Evolutionary conservation across 495 filamentous ascomycete genomes (phyloP), one percentile per base, ranked within the genome.

Genomic region (Tuber borchii): DNA sequence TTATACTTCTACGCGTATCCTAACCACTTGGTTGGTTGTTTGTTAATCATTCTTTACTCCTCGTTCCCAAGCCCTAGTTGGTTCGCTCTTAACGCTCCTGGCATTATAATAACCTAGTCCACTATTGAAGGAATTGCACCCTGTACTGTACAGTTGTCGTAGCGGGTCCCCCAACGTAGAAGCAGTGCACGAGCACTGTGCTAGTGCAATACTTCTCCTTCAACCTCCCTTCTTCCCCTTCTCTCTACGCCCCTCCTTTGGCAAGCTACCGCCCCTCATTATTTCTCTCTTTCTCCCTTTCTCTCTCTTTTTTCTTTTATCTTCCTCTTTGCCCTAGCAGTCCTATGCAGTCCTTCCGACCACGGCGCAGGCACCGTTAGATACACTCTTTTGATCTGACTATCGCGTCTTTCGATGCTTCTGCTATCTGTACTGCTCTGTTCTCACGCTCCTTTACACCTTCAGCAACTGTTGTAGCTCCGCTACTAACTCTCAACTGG

Each of bases 291-390:
- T 31, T 73, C 31, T 37, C 46, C 7, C 65, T 73, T 72, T n/a
- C n/a, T n/a, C n/a, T n/a, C n/a, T n/a, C 40, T 46, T 72, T 44
- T 31, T 16, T 45, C 16, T 16, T 48, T 46, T 43, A 26, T 19
- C 2, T n/a, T 65, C 42, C 40, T 44, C 51, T 31, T 71, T 48
- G 31, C 31, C 68, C 17, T 68, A 44, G 43, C 74, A 44, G 74
- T 77, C 77, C 77, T 77, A 76, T 71, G 75, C 56, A 65, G 71
- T 78, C 69, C 71, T 73, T 73, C 70, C 76, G 69, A 77, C 69
- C 74, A 76, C 75, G 77, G 77, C 77, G 77, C 77, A 65, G 77
- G 77, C 77, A 78, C 77, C 77, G 75, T 78, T 78, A 73, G 71
- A 78, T 61, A 48, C 71, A 19, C 75, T 73, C 69, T 71, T 79